Evolutionary conservation across 2,329 filamentous ascomycete genomes (phyloP), one percentile per base, ranked within the genome.

Genomic region (Cladosporium velox): DNA sequence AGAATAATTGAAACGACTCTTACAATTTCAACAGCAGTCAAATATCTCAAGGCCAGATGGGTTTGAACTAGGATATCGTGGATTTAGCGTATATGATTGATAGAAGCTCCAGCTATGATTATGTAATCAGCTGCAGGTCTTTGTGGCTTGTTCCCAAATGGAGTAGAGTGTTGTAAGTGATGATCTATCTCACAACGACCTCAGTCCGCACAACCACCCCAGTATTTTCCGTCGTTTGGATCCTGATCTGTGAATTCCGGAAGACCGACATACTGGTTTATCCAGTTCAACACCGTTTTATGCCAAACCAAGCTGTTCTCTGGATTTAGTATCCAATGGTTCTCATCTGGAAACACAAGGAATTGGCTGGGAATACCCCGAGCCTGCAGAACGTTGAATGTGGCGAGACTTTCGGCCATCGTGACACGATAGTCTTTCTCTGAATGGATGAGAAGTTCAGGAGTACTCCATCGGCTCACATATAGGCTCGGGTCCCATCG

Each of bases 251-350:
- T 74, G 60, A 82, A 79, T n/a, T 79, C 75, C 30, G 82, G 78
- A 65, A 88, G 71, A 1, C 85, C 86, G 2, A 82, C 83, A 74
- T 86, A 83, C 68, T 82, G 82, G 74, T 88, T 88, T 70, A 90
- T 87, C 88, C 91, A 97, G 65, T 87, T 87, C 34, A 97, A 75
- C 15, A 98, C 93, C 66, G 92, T 91, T 65, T 86, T 86, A 74
- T 98, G 92, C 94, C 94, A 98, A 21, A 96, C 85, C 24, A 97
- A 81, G 3, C 89, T 91, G 77, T 98, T 98, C 79, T 97, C 94
- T 0, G 90, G 91, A 76, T 97, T 96, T 64, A 97, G 76, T 4
- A 97, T 93, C 92, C 92, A 90, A 72, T 91, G 89, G 60, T 88
- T 87, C 77, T 92, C 90, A 73, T 91, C 92, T 0, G 92, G 91